Conservation (phyloP, 768 basidiomycete species). For the Tricholoma flavovirens region DNA sequence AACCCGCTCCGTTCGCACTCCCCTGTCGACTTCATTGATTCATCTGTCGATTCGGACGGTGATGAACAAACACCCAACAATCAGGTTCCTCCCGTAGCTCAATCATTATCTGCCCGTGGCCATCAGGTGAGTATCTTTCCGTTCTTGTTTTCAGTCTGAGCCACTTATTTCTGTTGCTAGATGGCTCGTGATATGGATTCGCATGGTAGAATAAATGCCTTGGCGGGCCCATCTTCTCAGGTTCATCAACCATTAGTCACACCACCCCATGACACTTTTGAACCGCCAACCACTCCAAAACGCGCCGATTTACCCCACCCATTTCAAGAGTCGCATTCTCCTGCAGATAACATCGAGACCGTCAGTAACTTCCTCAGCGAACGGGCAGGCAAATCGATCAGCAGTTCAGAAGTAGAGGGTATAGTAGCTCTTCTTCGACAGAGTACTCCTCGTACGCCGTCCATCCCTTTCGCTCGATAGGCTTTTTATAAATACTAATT, state of each 20-base stretch:
- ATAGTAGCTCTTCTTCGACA: conserved; percentile 51
- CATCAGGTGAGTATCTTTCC: conserved; percentile 19
- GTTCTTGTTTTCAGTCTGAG: background rate
- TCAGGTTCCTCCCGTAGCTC: conserved; percentile 12
- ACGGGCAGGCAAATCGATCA: conserved; percentile 42
- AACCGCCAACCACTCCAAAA: conserved; percentile 3
- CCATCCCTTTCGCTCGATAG: background rate
- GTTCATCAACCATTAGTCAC: conserved; percentile 4
- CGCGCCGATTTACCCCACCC: conserved; percentile 5
- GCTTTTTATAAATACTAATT: background rate
- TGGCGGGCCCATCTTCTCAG: conserved; percentile 2
- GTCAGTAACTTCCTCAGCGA: conserved; percentile 44
- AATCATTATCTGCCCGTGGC: conserved; percentile 20
- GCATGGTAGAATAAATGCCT: conserved; percentile 2
- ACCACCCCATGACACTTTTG: conserved; percentile 5
- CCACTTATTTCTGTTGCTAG: conserved; percentile 6
- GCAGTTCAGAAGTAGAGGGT: conserved; percentile 47
- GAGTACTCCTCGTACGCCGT: conserved; percentile 39
- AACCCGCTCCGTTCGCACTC: conserved; percentile 40
- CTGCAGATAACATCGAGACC: conserved; percentile 41
- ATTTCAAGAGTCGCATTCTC: conserved; percentile 19
- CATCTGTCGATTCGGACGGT: conserved; percentile 14
- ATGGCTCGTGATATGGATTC: conserved; percentile 14
- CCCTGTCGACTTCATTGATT: conserved; percentile 12
- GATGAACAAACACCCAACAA: conserved; percentile 12